Evolutionary conservation across 805 yeast genomes (phyloP), one percentile per base, ranked within the genome.

Genomic region (Suhomyces sp.): DNA sequence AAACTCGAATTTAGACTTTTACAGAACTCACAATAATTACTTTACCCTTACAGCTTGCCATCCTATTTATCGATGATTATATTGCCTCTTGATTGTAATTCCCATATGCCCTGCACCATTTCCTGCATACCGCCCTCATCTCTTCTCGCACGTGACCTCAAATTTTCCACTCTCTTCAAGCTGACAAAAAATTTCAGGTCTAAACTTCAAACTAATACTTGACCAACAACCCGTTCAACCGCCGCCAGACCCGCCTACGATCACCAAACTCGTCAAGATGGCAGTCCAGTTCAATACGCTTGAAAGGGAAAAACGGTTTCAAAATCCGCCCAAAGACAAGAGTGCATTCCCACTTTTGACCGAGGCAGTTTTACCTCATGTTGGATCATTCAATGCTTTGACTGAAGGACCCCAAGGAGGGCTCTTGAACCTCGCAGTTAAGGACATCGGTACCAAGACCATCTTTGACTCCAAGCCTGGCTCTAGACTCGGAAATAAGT

Each of bases 331-430:
- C 33, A 81, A 78, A 63, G 95, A 86, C 53, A 76, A 83, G 57
- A 72, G 87, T 19, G 86, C 86, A 6, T 91, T 68, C 52, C 96
- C 96, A 11, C 64, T 88, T 25, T 72, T 93, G 23, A 76, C 76
- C 39, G 95, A 88, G 44, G 98, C 98, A 11, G 93, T 93, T 25
- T 79, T 79, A 38, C 98, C 98, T 4, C 98, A 93, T 59, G 77
- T 93, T 37, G 97, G 95, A 6, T 91, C 98, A 2, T 93, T 93
- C 72, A 84, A 93, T 70, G 97, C 97, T 4, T 70, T 93, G 38
- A 85, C 95, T 16, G 95, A 86, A 39, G 96, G 95, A 28, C 79
- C 85, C 16, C 80, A 72, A 28, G 95, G 91, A 30, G 96, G 96
- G 5, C 61, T 93, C 17, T 70, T 93, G 41, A 88, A 90, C 58